phyloP scores from a whole-genome alignment of 2,329 filamentous ascomycete genomes.

The Curvularia verruculosa region DNA sequence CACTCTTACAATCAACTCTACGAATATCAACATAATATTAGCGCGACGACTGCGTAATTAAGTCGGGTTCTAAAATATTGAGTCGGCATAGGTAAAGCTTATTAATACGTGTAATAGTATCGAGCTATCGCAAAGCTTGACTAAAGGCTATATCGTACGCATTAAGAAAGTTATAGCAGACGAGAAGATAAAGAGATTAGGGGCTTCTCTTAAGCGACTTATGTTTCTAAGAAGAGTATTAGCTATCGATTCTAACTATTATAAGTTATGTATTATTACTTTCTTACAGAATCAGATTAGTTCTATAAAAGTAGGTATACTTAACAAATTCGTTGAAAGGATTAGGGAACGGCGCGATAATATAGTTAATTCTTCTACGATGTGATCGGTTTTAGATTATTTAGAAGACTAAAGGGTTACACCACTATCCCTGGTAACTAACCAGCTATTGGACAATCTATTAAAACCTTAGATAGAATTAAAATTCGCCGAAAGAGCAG shows the following conservation, averaged over 20 bases:
- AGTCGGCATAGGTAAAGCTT: not conserved
- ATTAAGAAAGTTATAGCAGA: not conserved
- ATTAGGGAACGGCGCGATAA: not conserved
- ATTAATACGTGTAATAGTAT: not conserved
- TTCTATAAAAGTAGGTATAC: not conserved
- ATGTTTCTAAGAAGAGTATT: not conserved
- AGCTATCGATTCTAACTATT: not conserved
- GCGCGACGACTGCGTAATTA: not conserved
- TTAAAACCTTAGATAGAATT: not conserved
- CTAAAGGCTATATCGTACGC: not conserved
- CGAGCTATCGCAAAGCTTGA: not conserved
- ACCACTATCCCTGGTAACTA: not conserved
- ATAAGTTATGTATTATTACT: slow-evolving; percentile 1
- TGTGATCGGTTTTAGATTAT: not conserved
- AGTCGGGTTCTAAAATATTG: not conserved
- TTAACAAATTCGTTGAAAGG: not conserved
- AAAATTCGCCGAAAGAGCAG: not conserved
- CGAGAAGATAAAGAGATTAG: not conserved
- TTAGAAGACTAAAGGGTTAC: not conserved
- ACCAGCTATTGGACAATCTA: not conserved
- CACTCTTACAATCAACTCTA: slow-evolving; percentile 2
- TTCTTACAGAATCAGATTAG: not conserved
- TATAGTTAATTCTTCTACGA: not conserved
- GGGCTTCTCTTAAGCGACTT: not conserved
- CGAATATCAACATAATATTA: not conserved